Evolutionary conservation across 2,329 filamentous ascomycete genomes (phyloP).

Genomic region (Cladophialophora immunda): DNA sequence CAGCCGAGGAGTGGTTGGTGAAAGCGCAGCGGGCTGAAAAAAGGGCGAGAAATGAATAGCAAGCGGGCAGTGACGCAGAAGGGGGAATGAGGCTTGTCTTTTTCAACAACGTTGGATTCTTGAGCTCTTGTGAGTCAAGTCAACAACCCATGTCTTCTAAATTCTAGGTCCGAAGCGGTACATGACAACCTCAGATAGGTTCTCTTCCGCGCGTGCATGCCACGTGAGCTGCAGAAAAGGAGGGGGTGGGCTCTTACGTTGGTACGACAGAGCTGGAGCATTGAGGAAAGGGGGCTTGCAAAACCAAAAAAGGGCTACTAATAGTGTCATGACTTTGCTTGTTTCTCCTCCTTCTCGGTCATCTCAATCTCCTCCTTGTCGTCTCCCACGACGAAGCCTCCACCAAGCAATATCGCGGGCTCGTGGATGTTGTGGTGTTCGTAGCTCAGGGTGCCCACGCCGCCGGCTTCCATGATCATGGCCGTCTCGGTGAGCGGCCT

Average conservation of each 20-base stretch:
- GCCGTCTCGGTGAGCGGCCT: conserved; percentile 77
- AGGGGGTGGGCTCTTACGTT: background rate
- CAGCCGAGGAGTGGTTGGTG: conserved; percentile 8
- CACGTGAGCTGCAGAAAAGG: background rate
- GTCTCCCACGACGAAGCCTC: conserved; percentile 66
- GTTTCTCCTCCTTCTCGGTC: conserved; percentile 24
- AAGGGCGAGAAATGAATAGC: background rate
- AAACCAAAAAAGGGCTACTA: background rate
- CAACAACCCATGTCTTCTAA: background rate
- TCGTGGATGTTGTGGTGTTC: conserved; percentile 81
- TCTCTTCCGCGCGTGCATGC: background rate
- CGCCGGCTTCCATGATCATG: conserved; percentile 88
- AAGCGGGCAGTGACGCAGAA: background rate
- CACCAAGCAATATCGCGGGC: conserved; percentile 80
- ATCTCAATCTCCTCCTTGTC: conserved; percentile 20
- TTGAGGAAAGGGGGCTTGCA: too few relatives aligned
- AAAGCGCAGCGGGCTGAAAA: conserved; percentile 1
- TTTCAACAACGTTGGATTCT: background rate
- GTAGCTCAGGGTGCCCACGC: conserved; percentile 82
- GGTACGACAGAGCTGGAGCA: background rate
- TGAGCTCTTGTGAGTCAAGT: background rate
- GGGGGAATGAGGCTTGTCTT: background rate
- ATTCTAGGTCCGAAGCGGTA: background rate
- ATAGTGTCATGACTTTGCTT: conserved; percentile 4
- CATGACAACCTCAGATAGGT: background rate